These are phyloP conservation scores for Urochloa ruziziensis DNA, from an alignment of 176 grass and related monocot species.

Conservation along the genomic window DNA sequence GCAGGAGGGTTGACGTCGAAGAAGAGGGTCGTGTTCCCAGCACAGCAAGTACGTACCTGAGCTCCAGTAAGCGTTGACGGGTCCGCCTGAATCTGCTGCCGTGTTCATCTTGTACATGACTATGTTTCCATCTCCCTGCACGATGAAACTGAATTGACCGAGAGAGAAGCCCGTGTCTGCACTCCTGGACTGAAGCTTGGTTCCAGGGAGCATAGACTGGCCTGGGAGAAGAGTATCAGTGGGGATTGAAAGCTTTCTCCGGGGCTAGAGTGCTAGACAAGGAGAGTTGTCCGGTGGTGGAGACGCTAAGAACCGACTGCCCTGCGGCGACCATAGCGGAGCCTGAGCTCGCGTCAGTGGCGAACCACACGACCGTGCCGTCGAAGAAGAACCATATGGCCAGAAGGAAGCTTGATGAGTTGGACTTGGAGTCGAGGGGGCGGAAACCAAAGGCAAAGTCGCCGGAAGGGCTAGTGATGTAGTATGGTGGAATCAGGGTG, in stretches of 20 bases:
- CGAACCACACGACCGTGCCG: slow-evolving; percentile 15
- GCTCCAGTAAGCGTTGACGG: not conserved
- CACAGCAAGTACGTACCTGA: not conserved
- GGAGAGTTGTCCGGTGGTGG: not conserved
- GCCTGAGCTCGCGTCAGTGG: not conserved
- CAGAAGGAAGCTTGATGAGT: not conserved
- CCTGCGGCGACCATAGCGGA: not conserved
- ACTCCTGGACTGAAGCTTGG: not conserved
- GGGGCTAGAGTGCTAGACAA: not conserved
- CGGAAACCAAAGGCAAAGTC: slow-evolving; percentile 26
- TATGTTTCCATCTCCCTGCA: too few relatives aligned
- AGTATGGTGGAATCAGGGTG: not conserved
- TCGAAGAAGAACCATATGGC: slow-evolving; percentile 16
- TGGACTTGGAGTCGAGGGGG: not conserved
- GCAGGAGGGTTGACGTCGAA: not conserved
- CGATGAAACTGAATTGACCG: too few relatives aligned
- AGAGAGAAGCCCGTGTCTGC: too few relatives aligned
- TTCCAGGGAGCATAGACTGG: not conserved
- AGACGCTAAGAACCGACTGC: slow-evolving; percentile 2
- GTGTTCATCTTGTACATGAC: too few relatives aligned
- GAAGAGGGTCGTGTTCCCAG: not conserved
- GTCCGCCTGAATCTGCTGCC: too few relatives aligned
- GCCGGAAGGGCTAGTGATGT: slow-evolving; percentile 37
- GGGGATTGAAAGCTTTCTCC: slow-evolving; percentile 5
- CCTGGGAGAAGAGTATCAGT: slow-evolving; percentile 30